Base-by-base conservation (phyloP, 2,329 filamentous ascomycete species). In the Onygena corvina region DNA sequence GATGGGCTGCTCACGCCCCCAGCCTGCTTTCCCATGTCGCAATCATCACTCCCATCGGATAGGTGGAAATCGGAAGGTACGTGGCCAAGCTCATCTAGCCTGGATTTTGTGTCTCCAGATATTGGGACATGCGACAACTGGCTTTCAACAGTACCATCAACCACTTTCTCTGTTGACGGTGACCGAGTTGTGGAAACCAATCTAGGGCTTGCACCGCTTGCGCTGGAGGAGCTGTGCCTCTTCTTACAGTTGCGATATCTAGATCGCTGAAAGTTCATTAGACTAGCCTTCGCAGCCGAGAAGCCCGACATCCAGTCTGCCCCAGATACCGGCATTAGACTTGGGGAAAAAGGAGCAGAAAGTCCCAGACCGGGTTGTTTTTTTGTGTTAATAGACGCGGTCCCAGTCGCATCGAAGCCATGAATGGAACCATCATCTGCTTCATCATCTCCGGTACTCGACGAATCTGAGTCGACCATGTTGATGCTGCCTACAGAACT, bases 41-140 rank as follows among this genome's bases (percentile, higher is more conserved):
- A 83, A 60, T 83, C 86, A 59, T 94, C 89, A 57, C 83, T 88
- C 3, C 86, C 78, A 48, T 80, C 80, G 8, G 78, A 81, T 18
- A 95, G 83, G 55, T 92, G 83, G 16, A 95, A 69, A 58, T 94
- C 87, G 57, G 92, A 89, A 12, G 89, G 89, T 31, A 89, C 87
- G 71, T 92, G 81, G 56, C 86, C 93, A 52, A 96, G 81, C 64
- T 87, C 94, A 65, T 95, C 89, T 36, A 90, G 76, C 38, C 90
- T 76, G 6, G 83, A 76, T 35, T 73, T 65, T 16, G 30, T 16
- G 2, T 46, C 42, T 6, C 25, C 9, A 12, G 29, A 18, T 11
- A 25, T 25, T 20, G 23, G 18, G 25, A 3, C 30, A 5, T 46
- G 42, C 1, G 70, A 71, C 60, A 81, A 79, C 58, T 77, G 80